Evolutionary conservation across 441 rosid genomes (phyloP).

Genomic region (Adansonia grandidieri): DNA sequence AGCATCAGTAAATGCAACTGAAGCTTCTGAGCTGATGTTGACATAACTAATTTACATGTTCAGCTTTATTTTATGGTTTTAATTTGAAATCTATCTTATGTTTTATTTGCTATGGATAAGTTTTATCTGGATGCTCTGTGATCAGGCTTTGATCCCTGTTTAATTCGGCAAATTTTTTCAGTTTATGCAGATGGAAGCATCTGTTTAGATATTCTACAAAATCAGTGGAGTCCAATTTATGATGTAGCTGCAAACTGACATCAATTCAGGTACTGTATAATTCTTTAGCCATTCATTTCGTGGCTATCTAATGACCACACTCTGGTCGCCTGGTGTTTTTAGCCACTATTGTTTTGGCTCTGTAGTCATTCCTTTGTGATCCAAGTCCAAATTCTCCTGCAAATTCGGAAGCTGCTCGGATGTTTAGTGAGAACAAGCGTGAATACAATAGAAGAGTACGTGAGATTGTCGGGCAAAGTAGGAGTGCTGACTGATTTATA

Average conservation of each 20-base stretch:
- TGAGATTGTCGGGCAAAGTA: conserved; percentile 74
- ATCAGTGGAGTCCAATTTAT: conserved; percentile 36
- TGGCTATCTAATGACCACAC: not conserved
- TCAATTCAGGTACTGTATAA: conserved; percentile 58
- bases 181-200: conserved; percentile 41
- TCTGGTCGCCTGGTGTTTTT: too few relatives aligned
- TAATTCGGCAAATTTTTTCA: conserved; percentile 25
- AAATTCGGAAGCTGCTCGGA: too few relatives aligned
- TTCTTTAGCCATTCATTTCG: not conserved
- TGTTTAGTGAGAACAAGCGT: too few relatives aligned
- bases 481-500: conserved; percentile 57
- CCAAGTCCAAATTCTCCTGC: too few relatives aligned
- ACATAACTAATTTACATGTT: not conserved
- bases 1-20: not conserved
- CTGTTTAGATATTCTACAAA: too few relatives aligned
- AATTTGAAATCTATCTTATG: not conserved
- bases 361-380: too few relatives aligned
- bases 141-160: conserved; percentile 15
- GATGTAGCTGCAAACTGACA: conserved; percentile 82
- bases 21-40: not conserved
- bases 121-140: not conserved
- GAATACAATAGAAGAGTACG: conserved; percentile 64
- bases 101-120: not conserved
- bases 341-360: too few relatives aligned
- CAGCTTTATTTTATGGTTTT: not conserved